These are phyloP conservation scores for Aspergillus nanangensis DNA, from an alignment of 495 filamentous ascomycete species.

Conservation along the genomic window DNA sequence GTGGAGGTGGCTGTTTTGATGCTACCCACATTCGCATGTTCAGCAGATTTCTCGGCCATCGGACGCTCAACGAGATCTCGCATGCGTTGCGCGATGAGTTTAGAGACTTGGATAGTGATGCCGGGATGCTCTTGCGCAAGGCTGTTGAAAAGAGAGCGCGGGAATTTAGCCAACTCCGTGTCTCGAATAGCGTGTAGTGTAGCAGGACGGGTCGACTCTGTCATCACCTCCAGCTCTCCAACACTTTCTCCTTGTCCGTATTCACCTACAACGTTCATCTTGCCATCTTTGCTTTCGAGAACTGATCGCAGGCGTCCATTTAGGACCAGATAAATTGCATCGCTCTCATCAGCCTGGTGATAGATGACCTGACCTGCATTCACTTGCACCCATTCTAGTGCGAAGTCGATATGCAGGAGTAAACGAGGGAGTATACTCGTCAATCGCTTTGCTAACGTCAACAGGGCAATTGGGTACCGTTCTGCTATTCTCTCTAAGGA, in stretches of 20 bases:
- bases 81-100: slow-evolving; percentile 96
- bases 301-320: slow-evolving; percentile 85
- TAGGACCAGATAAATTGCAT: slow-evolving; percentile 96
- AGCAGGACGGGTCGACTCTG: slow-evolving; percentile 81
- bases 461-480: slow-evolving; percentile 80
- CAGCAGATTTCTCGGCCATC: slow-evolving; percentile 58
- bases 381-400: slow-evolving; percentile 96
- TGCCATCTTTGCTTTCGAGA: slow-evolving; percentile 69
- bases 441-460: slow-evolving; percentile 92
- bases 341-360: slow-evolving; percentile 91
- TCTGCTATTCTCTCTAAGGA: slow-evolving; percentile 92
- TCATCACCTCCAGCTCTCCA: slow-evolving; percentile 94
- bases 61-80: slow-evolving; percentile 79
- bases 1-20: slow-evolving; percentile 77
- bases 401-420: slow-evolving; percentile 96
- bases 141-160: slow-evolving; percentile 94
- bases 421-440: slow-evolving; percentile 87
- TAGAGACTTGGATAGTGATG: slow-evolving; percentile 98
- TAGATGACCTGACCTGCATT: slow-evolving; percentile 92
- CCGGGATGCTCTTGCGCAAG: slow-evolving; percentile 94
- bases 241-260: slow-evolving; percentile 97
- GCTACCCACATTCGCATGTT: slow-evolving; percentile 51
- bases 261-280: slow-evolving; percentile 86
- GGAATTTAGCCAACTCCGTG: slow-evolving; percentile 93
- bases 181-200: slow-evolving; percentile 95